Conservation (phyloP, 306 rosid genomes). For the Luffa aegyptiaca region DNA sequence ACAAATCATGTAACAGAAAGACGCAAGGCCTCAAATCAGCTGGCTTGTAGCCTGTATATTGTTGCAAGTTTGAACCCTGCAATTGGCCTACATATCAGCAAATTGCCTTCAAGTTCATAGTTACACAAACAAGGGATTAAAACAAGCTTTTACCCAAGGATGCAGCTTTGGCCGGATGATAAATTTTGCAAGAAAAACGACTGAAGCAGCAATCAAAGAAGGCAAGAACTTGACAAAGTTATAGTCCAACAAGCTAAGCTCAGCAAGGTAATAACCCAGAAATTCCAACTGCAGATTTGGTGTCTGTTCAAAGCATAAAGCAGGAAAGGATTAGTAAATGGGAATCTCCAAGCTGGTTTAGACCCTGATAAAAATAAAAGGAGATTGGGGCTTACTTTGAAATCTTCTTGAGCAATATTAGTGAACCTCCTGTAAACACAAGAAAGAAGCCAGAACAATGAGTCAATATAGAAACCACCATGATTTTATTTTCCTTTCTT, state of each 20-base stretch:
- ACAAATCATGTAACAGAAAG: constrained; percentile 53
- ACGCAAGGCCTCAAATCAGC: constrained; percentile 55
- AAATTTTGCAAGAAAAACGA: constrained; percentile 57
- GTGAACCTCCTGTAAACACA: constrained; percentile 50
- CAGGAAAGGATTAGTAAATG: constrained; percentile 10
- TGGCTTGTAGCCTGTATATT: constrained; percentile 48
- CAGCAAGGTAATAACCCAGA: constrained; percentile 67
- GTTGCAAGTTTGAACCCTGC: constrained; percentile 37
- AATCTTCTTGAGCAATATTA: constrained; percentile 36
- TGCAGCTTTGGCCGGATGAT: constrained; percentile 37
- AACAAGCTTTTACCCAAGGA: constrained; percentile 66
- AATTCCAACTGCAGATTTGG: constrained; percentile 60
- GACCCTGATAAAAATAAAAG: background rate
- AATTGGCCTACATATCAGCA: background rate
- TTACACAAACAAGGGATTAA: background rate
- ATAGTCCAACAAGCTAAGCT: constrained; percentile 80
- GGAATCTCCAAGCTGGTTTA: background rate
- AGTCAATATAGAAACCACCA: background rate
- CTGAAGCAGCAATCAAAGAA: constrained; percentile 81
- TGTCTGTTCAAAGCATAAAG: constrained; percentile 25
- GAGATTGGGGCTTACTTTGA: constrained; percentile 32
- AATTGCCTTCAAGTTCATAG: background rate
- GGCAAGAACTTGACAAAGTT: constrained; percentile 62
- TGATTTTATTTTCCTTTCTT: too few relatives aligned
- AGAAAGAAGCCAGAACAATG: background rate